Evolutionary conservation across 306 rosid species (phyloP).

Genomic region (Pyrus betulifolia): DNA sequence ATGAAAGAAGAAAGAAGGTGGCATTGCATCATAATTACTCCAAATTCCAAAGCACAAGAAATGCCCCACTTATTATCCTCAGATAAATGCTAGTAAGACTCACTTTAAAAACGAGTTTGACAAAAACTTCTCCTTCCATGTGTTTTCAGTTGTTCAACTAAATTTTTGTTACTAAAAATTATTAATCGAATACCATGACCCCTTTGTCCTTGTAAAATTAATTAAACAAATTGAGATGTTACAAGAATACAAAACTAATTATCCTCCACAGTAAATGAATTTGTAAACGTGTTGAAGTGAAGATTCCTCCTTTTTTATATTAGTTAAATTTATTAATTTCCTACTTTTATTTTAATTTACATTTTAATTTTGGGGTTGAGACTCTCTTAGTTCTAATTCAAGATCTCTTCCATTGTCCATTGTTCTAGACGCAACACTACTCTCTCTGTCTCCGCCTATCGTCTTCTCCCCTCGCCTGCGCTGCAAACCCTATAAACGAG

Average conservation of each 20-base stretch:
- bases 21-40: too few species aligned
- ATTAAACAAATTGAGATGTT: not conserved
- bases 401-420: conserved; percentile 7
- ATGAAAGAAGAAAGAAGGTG: too few species aligned
- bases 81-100: too few species aligned
- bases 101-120: too few species aligned
- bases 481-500: conserved; percentile 8
- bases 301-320: not conserved
- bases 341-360: not conserved
- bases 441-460: not conserved
- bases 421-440: conserved; percentile 14
- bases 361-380: not conserved
- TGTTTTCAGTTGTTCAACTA: too few species aligned
- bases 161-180: too few species aligned
- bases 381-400: not conserved
- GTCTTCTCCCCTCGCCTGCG: not conserved
- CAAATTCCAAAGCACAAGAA: too few species aligned
- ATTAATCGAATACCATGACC: not conserved
- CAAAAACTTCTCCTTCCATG: too few species aligned
- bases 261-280: not conserved
- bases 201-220: too few species aligned
- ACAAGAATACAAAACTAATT: not conserved
- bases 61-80: not conserved
- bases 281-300: not conserved
- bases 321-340: not conserved